Conservation (phyloP, 2,329 filamentous ascomycete species). For the Aspergillus sp. region DNA sequence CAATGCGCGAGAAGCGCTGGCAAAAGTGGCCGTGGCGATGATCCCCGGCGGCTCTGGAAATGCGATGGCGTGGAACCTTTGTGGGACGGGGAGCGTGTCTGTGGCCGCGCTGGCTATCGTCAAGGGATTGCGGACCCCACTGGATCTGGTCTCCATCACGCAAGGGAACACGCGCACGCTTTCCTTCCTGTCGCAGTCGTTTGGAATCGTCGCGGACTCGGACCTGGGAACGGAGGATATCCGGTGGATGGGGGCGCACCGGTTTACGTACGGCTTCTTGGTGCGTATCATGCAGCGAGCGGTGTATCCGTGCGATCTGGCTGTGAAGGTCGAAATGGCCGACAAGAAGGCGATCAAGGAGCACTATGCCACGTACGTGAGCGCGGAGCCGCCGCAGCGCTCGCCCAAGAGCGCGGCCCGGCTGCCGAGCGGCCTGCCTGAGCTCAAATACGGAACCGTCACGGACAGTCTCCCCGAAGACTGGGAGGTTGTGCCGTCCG, state of each 20-base stretch:
- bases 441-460: constrained; percentile 69
- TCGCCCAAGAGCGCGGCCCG: constrained; percentile 27
- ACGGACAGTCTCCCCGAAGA: constrained; percentile 64
- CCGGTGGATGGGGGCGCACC: constrained; percentile 80
- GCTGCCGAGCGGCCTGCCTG: constrained; percentile 53
- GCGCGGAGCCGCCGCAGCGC: constrained; percentile 19
- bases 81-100: constrained; percentile 66
- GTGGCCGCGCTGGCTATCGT: constrained; percentile 73
- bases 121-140: constrained; percentile 72
- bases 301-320: constrained; percentile 80
- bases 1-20: constrained; percentile 65
- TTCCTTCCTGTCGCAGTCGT: constrained; percentile 82
- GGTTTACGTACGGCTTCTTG: constrained; percentile 82
- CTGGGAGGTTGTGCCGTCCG: constrained; percentile 65
- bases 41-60: constrained; percentile 92
- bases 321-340: constrained; percentile 70
- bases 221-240: constrained; percentile 85
- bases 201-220: constrained; percentile 81
- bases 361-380: constrained; percentile 52
- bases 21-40: constrained; percentile 70
- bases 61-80: constrained; percentile 81
- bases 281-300: constrained; percentile 64
- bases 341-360: constrained; percentile 65
- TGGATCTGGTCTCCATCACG: constrained; percentile 82
- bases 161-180: constrained; percentile 65